These are phyloP conservation scores for Inosperma sp. DNA, from an alignment of 768 basidiomycete species.

Conservation along the genomic window DNA sequence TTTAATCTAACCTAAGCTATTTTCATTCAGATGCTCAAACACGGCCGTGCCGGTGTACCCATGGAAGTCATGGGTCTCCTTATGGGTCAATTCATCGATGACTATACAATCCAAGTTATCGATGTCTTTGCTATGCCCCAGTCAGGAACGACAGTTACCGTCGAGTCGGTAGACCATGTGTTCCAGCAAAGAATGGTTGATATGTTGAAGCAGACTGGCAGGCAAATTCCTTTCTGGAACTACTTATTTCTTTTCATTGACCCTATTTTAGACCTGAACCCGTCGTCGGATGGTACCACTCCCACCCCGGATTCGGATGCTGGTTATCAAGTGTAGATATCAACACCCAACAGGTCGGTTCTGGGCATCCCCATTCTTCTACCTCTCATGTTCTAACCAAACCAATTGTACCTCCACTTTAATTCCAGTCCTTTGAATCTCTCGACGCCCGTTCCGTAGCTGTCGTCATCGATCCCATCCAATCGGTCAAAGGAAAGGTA, in stretches of 20 bases:
- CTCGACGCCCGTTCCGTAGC: slow-evolving; percentile 92
- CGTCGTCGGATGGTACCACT: slow-evolving; percentile 99
- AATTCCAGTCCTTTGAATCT: slow-evolving; percentile 85
- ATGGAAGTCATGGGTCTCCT: slow-evolving; percentile 99
- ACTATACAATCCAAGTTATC: slow-evolving; percentile 90
- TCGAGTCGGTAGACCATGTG: slow-evolving; percentile 97
- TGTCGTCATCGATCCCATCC: slow-evolving; percentile 97
- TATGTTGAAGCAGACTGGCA: slow-evolving; percentile 98
- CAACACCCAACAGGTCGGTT: slow-evolving; percentile 88
- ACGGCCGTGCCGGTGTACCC: slow-evolving; percentile 96
- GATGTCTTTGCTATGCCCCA: slow-evolving; percentile 99
- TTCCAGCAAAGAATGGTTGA: slow-evolving; percentile 99
- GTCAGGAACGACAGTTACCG: slow-evolving; percentile 93
- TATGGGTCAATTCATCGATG: slow-evolving; percentile 98
- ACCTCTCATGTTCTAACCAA: too few relatives aligned
- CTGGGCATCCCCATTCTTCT: slow-evolving; percentile 5
- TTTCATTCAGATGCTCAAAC: slow-evolving; percentile 89
- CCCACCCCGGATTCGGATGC: slow-evolving; percentile 98
- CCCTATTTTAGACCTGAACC: slow-evolving; percentile 69
- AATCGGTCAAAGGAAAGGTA: slow-evolving; percentile 97
- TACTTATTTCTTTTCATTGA: neutral
- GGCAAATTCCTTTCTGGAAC: slow-evolving; percentile 49
- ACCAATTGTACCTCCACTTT: too few relatives aligned
- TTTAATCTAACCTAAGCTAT: neutral
- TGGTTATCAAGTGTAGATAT: slow-evolving; percentile 99